These are phyloP conservation scores for Phialophora tarda DNA, from an alignment of 2,329 filamentous ascomycete genomes.

Conservation along the genomic window DNA sequence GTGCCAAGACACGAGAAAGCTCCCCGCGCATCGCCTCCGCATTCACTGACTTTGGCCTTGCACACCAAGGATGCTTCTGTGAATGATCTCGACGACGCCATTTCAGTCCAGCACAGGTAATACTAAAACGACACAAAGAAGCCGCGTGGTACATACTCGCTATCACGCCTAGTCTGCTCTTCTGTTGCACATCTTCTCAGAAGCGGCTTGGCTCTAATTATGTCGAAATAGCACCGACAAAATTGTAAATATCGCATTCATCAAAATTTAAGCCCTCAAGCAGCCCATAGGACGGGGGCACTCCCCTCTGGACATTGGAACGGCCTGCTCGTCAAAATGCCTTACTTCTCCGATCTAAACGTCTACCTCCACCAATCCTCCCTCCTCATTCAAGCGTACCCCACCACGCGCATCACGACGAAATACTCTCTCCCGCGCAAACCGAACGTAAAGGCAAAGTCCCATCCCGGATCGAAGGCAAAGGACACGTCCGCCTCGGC, in stretches of 20 bases:
- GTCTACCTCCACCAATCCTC: conserved; percentile 90
- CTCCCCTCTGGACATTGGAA: not conserved
- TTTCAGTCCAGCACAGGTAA: not conserved
- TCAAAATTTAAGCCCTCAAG: no score
- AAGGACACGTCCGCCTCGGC: conserved; percentile 32
- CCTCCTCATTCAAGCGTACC: conserved; percentile 83
- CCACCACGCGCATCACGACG: conserved; percentile 84
- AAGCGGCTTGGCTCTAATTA: not conserved
- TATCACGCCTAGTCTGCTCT: not conserved
- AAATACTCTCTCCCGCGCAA: conserved; percentile 68
- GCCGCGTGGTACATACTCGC: not conserved
- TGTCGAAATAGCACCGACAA: not conserved
- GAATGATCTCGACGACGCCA: not conserved
- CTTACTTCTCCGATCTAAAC: conserved; percentile 78
- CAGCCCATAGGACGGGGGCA: no score
- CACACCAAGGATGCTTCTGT: not conserved
- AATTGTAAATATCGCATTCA: not conserved
- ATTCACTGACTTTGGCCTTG: not conserved
- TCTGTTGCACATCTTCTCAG: not conserved
- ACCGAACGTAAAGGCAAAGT: conserved; percentile 44
- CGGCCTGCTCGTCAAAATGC: conserved; percentile 62
- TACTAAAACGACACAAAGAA: not conserved
- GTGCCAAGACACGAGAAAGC: not conserved
- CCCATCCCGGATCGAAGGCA: conserved; percentile 23
- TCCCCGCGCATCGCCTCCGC: not conserved